These are phyloP conservation scores for Trametes hirsuta DNA, from an alignment of 1,284 basidiomycete genomes.

Conservation along the genomic window DNA sequence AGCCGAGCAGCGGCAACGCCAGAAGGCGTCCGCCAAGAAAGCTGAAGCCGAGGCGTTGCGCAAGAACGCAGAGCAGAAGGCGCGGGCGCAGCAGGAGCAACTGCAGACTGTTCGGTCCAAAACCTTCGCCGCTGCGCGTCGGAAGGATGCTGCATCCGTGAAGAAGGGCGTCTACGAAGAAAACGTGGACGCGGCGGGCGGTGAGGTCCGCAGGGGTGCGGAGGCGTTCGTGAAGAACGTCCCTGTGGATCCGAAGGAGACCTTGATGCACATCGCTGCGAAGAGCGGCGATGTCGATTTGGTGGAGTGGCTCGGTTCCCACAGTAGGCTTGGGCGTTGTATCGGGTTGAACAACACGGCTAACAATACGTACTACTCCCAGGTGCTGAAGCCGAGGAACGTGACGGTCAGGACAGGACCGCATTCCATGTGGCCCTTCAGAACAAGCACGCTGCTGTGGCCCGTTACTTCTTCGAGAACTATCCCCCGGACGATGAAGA, in stretches of 20 bases:
- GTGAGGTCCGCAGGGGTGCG: slow-evolving; percentile 63
- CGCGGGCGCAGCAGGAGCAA: slow-evolving; percentile 48
- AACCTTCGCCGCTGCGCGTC: slow-evolving; percentile 65
- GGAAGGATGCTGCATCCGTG: slow-evolving; percentile 53
- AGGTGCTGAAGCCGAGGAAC: slow-evolving; percentile 76
- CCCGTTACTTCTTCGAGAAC: slow-evolving; percentile 59
- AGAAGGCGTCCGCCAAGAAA: slow-evolving; percentile 57
- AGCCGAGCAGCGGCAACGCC: slow-evolving; percentile 60
- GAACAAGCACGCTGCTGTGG: slow-evolving; percentile 49
- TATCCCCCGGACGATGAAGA: slow-evolving; percentile 59
- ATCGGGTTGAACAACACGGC: not conserved
- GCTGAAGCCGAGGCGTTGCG: slow-evolving; percentile 53
- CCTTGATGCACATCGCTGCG: slow-evolving; percentile 68
- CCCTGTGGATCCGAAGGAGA: slow-evolving; percentile 62
- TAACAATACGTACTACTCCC: not conserved
- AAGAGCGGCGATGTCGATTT: slow-evolving; percentile 56
- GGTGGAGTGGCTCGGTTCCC: slow-evolving; percentile 68
- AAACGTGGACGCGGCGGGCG: slow-evolving; percentile 67
- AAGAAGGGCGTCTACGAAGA: slow-evolving; percentile 70
- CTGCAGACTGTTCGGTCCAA: slow-evolving; percentile 59
- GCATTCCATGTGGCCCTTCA: slow-evolving; percentile 69
- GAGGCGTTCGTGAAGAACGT: slow-evolving; percentile 49
- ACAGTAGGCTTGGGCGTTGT: slow-evolving; percentile 51
- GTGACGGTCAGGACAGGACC: slow-evolving; percentile 57
- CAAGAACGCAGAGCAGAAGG: slow-evolving; percentile 53